Conservation (phyloP, 352 stramenopile species). For the Globisporangium irregulare region DNA sequence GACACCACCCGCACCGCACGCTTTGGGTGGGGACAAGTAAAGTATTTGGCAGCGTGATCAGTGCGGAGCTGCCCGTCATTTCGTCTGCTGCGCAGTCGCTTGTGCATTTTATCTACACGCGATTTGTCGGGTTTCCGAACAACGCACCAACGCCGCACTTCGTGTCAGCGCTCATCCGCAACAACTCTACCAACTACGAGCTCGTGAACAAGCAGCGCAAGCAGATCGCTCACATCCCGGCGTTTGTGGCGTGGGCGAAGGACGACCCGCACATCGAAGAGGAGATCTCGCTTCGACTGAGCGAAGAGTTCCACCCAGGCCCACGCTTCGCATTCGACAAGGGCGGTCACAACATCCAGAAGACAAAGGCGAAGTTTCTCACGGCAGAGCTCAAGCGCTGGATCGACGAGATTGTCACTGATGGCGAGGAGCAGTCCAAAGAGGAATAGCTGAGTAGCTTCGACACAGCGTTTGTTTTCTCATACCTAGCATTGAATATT, state of each 20-base stretch:
- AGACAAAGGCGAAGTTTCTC: slow-evolving; percentile 36
- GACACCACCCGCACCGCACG: slow-evolving; percentile 22
- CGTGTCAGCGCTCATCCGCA: slow-evolving; percentile 30
- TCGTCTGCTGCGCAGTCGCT: slow-evolving; percentile 11
- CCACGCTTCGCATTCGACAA: slow-evolving; percentile 33
- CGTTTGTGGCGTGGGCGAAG: slow-evolving; percentile 38
- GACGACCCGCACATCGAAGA: slow-evolving; percentile 68
- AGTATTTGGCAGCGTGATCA: slow-evolving; percentile 16
- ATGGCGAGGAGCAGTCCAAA: too few relatives aligned
- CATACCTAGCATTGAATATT: too few relatives aligned
- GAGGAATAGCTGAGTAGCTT: too few relatives aligned
- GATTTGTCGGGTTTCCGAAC: slow-evolving; percentile 20
- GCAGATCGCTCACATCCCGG: slow-evolving; percentile 23
- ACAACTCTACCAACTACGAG: slow-evolving; percentile 32
- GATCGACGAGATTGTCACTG: slow-evolving; percentile 19
- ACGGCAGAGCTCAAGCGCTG: slow-evolving; percentile 23
- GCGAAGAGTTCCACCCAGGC: slow-evolving; percentile 28
- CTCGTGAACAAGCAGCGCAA: slow-evolving; percentile 27
- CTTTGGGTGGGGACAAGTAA: slow-evolving; percentile 16
- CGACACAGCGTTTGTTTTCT: too few relatives aligned
- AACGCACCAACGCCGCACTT: slow-evolving; percentile 17
- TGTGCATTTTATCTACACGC: slow-evolving; percentile 17
- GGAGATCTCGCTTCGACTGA: slow-evolving; percentile 39
- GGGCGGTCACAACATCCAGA: slow-evolving; percentile 55
- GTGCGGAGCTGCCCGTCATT: slow-evolving; percentile 15